A percentile compares a stretch with the other conserved stretches of the same genome.
Evolutionary conservation across 2,329 filamentous ascomycete genomes (phyloP).

Genomic region (Cephalotrichum gorgonifer): DNA sequence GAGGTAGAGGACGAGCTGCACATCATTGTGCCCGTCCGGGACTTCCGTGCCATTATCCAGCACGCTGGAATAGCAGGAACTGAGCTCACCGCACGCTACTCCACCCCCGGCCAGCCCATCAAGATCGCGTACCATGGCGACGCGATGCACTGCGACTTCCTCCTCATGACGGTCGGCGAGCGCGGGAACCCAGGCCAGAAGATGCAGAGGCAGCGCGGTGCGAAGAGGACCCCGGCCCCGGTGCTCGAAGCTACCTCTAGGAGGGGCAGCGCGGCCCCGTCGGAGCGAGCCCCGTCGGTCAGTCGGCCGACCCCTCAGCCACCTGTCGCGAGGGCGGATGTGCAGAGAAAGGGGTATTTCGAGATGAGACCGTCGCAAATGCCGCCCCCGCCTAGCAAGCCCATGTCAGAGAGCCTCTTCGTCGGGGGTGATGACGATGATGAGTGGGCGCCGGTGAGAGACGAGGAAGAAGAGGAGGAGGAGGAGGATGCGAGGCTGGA

Average conservation of each 20-base stretch:
- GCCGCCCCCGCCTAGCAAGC: slow-evolving; percentile 45
- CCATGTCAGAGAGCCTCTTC: slow-evolving; percentile 58
- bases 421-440: slow-evolving; percentile 56
- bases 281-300: slow-evolving; percentile 11
- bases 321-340: slow-evolving; percentile 13
- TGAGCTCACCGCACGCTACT: slow-evolving; percentile 60
- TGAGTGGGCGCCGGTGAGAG: slow-evolving; percentile 60
- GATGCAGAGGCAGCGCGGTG: slow-evolving; percentile 24
- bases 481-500: slow-evolving; percentile 58
- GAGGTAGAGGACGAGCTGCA: slow-evolving; percentile 65
- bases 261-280: slow-evolving; percentile 28
- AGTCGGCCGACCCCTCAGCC: slow-evolving; percentile 12
- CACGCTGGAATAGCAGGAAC: slow-evolving; percentile 62
- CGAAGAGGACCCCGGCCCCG: slow-evolving; percentile 19
- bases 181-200: slow-evolving; percentile 37
- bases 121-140: slow-evolving; percentile 61
- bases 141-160: slow-evolving; percentile 64
- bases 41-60: slow-evolving; percentile 69
- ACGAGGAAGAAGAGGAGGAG: slow-evolving; percentile 54
- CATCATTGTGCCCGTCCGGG: slow-evolving; percentile 72
- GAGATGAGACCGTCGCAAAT: slow-evolving; percentile 42
- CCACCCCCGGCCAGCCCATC: slow-evolving; percentile 59
- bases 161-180: slow-evolving; percentile 73
- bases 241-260: slow-evolving; percentile 37
- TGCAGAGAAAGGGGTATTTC: slow-evolving; percentile 17